Conservation (phyloP, 139 green algal genomes). For the Closterium sp. region DNA sequence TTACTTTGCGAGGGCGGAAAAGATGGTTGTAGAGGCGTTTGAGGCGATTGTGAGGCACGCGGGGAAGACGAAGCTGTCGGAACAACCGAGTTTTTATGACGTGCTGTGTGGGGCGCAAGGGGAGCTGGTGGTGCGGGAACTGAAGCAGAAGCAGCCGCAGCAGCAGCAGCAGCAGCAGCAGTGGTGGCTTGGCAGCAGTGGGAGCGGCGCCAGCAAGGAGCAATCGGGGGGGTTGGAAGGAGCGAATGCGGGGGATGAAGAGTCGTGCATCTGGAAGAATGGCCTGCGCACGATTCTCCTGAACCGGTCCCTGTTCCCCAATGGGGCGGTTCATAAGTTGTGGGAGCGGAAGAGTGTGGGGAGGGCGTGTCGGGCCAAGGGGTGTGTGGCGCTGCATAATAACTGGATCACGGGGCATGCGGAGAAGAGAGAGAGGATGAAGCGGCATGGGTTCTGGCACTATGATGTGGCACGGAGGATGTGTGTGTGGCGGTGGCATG, state of each 20-base stretch:
- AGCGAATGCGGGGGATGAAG: not conserved
- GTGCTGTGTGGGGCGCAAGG: constrained; percentile 17
- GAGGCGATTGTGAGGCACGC: constrained; percentile 17
- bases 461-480: constrained; percentile 19
- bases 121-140: constrained; percentile 6
- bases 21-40: constrained; percentile 6
- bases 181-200: constrained; percentile 4
- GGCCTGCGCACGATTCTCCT: constrained; percentile 23
- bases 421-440: not conserved
- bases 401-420: constrained; percentile 30
- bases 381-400: constrained; percentile 24
- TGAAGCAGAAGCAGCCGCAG: not conserved
- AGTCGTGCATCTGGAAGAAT: constrained; percentile 21
- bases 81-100: constrained; percentile 35
- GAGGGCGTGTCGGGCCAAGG: constrained; percentile 2
- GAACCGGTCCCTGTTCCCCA: constrained; percentile 21
- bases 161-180: not conserved
- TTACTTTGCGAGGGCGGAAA: constrained; percentile 20
- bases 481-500: constrained; percentile 16
- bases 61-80: constrained; percentile 21
- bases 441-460: constrained; percentile 31
- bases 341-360: constrained; percentile 5
- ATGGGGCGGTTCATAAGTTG: constrained; percentile 25
- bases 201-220: not conserved
- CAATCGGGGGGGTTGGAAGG: not conserved